phyloP scores from a whole-genome alignment of 306 rosid genomes.

The Nissolia schottii region DNA sequence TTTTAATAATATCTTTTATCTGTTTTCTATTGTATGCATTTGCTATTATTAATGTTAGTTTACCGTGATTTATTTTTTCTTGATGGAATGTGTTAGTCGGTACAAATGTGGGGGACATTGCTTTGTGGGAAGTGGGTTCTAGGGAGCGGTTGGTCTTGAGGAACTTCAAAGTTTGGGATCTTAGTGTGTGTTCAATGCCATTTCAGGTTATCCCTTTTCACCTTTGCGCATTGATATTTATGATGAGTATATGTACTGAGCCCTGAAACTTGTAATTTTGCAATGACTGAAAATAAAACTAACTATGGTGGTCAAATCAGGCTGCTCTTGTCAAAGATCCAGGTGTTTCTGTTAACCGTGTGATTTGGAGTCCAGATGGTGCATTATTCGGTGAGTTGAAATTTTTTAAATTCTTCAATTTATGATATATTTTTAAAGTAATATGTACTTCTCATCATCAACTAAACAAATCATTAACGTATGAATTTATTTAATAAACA shows the following conservation, averaged over 20 bases:
- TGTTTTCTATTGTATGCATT: constrained; percentile 13
- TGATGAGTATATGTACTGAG: constrained; percentile 6
- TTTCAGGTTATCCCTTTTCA: constrained; percentile 60
- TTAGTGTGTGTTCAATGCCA: constrained; percentile 75
- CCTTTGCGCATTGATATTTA: neutral
- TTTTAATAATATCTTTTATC: neutral
- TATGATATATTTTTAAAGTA: constrained; percentile 2
- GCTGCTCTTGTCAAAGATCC: constrained; percentile 91
- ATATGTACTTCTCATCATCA: neutral
- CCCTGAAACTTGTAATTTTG: neutral
- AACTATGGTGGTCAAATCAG: constrained; percentile 42
- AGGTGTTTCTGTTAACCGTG: constrained; percentile 87
- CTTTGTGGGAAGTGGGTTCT: constrained; percentile 92
- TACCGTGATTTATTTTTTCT: neutral
- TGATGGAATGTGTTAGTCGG: constrained; percentile 59
- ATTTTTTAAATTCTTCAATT: constrained; percentile 16
- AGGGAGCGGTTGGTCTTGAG: constrained; percentile 67
- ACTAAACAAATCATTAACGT: constrained; percentile 5
- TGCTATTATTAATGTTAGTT: constrained; percentile 7
- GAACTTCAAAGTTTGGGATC: constrained; percentile 96
- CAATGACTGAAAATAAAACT: constrained; percentile 22
- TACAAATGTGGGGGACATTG: constrained; percentile 86
- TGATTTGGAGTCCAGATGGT: constrained; percentile 98
- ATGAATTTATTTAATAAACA: constrained; percentile 28
- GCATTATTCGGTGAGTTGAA: constrained; percentile 64